Evolutionary conservation across 2,329 filamentous ascomycete genomes (phyloP).

Genomic region (Phialemonium atrogriseum): DNA sequence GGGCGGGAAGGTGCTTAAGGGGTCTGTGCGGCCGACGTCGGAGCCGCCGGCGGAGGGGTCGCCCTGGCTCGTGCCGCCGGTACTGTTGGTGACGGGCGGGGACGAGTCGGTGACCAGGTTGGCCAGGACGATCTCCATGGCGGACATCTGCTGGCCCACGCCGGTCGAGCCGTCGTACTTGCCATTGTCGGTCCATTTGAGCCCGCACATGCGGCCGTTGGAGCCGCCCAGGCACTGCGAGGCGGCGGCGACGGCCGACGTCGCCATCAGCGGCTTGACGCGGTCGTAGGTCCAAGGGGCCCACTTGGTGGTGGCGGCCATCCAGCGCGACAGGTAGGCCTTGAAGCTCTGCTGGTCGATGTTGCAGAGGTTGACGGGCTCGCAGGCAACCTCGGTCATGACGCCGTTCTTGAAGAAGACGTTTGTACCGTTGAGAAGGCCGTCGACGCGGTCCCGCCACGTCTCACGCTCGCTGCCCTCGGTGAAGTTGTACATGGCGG

Average conservation of each 20-base stretch:
- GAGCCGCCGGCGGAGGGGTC: conserved; percentile 35
- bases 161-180: conserved; percentile 52
- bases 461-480: conserved; percentile 25
- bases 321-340: conserved; percentile 63
- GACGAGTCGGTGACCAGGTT: conserved; percentile 37
- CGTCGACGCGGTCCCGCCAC: conserved; percentile 52
- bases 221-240: conserved; percentile 45
- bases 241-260: conserved; percentile 45
- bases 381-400: conserved; percentile 61
- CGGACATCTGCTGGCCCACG: conserved; percentile 64
- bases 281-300: conserved; percentile 41
- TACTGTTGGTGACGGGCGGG: conserved; percentile 40
- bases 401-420: conserved; percentile 55
- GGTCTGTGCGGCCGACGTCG: conserved; percentile 16
- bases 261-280: conserved; percentile 42
- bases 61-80: conserved; percentile 52
- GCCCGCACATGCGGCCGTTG: conserved; percentile 56
- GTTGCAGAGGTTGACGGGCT: conserved; percentile 53
- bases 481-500: conserved; percentile 58
- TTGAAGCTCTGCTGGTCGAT: conserved; percentile 69
- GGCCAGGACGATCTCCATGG: conserved; percentile 54
- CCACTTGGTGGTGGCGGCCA: conserved; percentile 46
- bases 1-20: conserved; percentile 16
- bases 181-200: conserved; percentile 47
- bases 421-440: conserved; percentile 42